Evolutionary conservation across 192 early-diverging fungal species (phyloP), one percentile per base, ranked within the genome.

Genomic region (Pilobolus umbonatus): DNA sequence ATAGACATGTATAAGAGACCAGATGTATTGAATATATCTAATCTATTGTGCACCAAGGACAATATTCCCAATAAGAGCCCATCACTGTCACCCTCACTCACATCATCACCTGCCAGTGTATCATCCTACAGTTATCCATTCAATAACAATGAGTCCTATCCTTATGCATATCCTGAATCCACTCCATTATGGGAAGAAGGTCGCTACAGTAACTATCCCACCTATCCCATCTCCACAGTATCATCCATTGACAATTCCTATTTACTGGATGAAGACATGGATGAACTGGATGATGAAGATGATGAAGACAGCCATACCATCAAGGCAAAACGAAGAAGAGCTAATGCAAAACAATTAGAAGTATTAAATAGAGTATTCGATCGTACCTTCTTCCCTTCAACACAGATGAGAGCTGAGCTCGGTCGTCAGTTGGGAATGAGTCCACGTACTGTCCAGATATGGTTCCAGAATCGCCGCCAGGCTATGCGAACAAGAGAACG

Each of bases 401-500:
- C 90, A 1, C 86, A 91, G 55, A 74, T 86, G 68, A 82, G 95
- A 59, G 66, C 85, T 54, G 76, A 83, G 22, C 75, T 97, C 0
- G 90, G 89, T 55, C 77, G 81, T 52, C 77, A 88, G 50, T 81
- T 92, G 40, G 84, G 85, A 40, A 95, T 97, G 95, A 85, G 87
- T 34, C 91, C 92, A 19, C 83, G 93, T 35, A 90, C 89, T 0
- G 89, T 97, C 19, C 95, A 97, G 74, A 91, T 97, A 50, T 98
- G 95, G 95, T 98, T 98, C 71, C 95, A 98, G 69, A 97, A 97
- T 78, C 87, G 85, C 64, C 81, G 95, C 30, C 93, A 95, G 65
- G 83, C 82, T 47, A 81, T 84, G 39, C 79, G 81, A 26, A 79
- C 82, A 65, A 40, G 57, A 24, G 57, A 67, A 60, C 40, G 65